Evolutionary conservation across 2,329 filamentous ascomycete genomes (phyloP), one percentile per base, ranked within the genome.

Genomic region (Akanthomyces uredinophilus): DNA sequence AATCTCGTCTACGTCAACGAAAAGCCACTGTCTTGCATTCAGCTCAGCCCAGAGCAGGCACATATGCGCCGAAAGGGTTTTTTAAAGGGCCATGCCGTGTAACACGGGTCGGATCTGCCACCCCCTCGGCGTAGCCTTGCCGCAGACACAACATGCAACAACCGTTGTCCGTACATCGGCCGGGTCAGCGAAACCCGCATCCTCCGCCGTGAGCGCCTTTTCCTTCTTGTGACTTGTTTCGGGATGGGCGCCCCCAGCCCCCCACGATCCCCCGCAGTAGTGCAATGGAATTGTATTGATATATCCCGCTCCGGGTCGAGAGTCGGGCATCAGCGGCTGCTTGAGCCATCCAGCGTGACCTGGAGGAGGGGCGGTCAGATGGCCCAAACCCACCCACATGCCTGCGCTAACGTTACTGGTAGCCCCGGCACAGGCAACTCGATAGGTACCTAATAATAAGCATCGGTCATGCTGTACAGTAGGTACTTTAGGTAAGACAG

Each of bases 281-380:
- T 20, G 43, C 22, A 22, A 18, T 46, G 22, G 14, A 39, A 14
- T 39, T 16, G 4, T 39, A 39, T 13, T 29, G 29, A 24, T 24
- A 24, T 29, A 52, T 52, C 49, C 32, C 29, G 14, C 18, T 27
- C 56, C 2, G 11, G 32, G 32, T 35, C 10, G 32, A 11, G 7
- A 41, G 44, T 59, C 47, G 27, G 24, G 49, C 49, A 60, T 60
- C 58, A 60, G 57, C 39, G 56, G 35, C 56, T 24, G 18, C 53
- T 55, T 51, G 5, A 32, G 52, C 32, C 54, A 46, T 5, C 43
- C 32, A 50, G 22, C 60, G 50, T 62, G 52, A 62, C 52, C 60
- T 56, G 51, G 44, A 37, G 32, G 32, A 32, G 32, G 59, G 18
- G 60, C 60, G 60, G 60, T 62, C 60, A 62, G 52, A 62, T 62